Base-by-base conservation (phyloP, 2,329 filamentous ascomycete species). In the Paracoccidioides lutzii region DNA sequence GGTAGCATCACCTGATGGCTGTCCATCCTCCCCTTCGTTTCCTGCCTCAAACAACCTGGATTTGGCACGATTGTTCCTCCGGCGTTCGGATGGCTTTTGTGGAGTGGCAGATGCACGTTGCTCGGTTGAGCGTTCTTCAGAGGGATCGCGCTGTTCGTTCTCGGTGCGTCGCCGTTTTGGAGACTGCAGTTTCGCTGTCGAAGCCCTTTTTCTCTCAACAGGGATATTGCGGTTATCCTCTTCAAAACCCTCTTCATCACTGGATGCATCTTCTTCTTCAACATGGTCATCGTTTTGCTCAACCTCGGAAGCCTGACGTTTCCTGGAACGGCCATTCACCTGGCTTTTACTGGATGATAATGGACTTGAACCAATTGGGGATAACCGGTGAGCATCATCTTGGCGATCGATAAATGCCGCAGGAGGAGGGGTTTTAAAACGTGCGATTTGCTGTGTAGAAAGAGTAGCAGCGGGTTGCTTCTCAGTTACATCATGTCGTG, bases 401-500 rank as follows among this genome's bases (percentile, higher is more conserved):
- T 73, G 71, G 1, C 65, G 69, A 55, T 72, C 68, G 30, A 73
- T 67, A 50, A 72, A 69, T 6, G 65, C 60, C 28, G 58, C 55
- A 6, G 56, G 62, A 6, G 56, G 62, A 4, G 54, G 58, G 41
- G 51, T 14, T 9, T 37, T 28, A 44, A 40, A 37, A 33, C 3
- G 32, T 38, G 45, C 41, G 3, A 12, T 42, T 58, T 57, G 52
- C 15, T 44, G 52, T 37, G 40, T 53, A 50, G 57, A 43, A 57
- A 44, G 42, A 38, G 46, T 15, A 41, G 48, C 15, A 4, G 45
- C n/a, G 7, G 50, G 44, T 30, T 46, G 52, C 4, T 22, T 28
- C 33, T 52, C 37, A 33, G 50, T 30, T 41, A 42, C 35, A 7
- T 22, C 3, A 4, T 14, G 9, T 40, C 5, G 48, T 51, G 5